Evolutionary conservation across 345 rosid genomes (phyloP).

Genomic region (Pistacia vera): DNA sequence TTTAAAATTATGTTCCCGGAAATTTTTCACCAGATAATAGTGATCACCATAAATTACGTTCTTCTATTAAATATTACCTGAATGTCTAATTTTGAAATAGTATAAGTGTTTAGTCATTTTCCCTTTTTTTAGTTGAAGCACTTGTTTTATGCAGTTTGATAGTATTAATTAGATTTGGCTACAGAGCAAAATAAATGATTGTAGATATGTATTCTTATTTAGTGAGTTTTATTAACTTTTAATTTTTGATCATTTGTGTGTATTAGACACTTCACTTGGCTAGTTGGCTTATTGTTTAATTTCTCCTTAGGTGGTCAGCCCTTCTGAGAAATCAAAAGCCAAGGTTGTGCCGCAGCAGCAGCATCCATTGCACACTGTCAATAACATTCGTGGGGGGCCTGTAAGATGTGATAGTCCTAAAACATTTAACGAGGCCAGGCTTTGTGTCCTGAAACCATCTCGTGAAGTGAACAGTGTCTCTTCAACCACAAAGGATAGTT

Average conservation of each 20-base stretch:
- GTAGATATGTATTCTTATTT: not conserved
- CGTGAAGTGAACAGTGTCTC: constrained; percentile 36
- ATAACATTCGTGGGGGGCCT: constrained; percentile 35
- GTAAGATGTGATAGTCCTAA: constrained; percentile 36
- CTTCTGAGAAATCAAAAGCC: constrained; percentile 41
- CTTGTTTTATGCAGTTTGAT: no score
- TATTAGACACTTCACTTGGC: constrained; percentile 8
- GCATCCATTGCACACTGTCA: constrained; percentile 18
- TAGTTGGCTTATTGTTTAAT: constrained; percentile 2
- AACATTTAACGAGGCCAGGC: constrained; percentile 36
- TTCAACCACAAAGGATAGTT: constrained; percentile 30
- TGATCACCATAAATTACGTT: no score
- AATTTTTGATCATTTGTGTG: not conserved
- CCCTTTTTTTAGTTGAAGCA: no score
- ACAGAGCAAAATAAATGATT: no score
- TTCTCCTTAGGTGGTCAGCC: constrained; percentile 34
- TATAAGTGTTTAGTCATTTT: no score
- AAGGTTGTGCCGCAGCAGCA: constrained; percentile 32
- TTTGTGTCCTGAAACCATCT: constrained; percentile 45
- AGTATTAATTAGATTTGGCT: no score
- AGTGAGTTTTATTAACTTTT: not conserved
- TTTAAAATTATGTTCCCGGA: no score
- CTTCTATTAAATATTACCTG: no score
- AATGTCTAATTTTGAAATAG: no score
- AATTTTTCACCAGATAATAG: no score